phyloP scores from a whole-genome alignment of 768 basidiomycete genomes.

The Psilocybe tampanensis region DNA sequence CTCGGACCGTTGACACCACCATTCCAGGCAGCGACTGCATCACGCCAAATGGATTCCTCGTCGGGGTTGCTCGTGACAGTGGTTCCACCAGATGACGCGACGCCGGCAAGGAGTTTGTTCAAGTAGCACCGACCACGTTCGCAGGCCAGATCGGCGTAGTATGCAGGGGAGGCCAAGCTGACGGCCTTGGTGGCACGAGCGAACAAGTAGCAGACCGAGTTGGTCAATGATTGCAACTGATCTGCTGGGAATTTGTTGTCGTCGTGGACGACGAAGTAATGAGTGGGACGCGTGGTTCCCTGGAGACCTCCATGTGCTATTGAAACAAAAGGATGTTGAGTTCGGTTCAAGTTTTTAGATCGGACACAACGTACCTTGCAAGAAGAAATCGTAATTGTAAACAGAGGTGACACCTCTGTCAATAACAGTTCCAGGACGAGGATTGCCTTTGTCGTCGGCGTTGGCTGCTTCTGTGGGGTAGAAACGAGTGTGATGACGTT shows the following conservation, averaged over 20 bases:
- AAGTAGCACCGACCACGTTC: constrained; percentile 73
- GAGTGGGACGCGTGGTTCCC: constrained; percentile 74
- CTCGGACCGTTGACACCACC: constrained; percentile 45
- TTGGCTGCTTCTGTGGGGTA: constrained; percentile 56
- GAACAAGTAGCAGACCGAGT: constrained; percentile 76
- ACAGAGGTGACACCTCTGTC: constrained; percentile 76
- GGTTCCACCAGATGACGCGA: constrained; percentile 32
- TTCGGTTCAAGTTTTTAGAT: background rate
- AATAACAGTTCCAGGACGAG: constrained; percentile 78
- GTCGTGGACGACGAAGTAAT: constrained; percentile 83
- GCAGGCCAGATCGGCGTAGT: constrained; percentile 75
- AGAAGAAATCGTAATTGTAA: constrained; percentile 67
- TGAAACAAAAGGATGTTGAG: background rate
- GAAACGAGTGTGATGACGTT: constrained; percentile 60
- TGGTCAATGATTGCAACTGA: constrained; percentile 69
- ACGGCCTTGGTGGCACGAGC: constrained; percentile 88
- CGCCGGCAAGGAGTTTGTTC: constrained; percentile 67
- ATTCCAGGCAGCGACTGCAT: constrained; percentile 59
- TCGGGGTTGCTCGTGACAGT: constrained; percentile 33
- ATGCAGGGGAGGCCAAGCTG: constrained; percentile 79
- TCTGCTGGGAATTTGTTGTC: constrained; percentile 73
- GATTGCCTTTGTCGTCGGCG: constrained; percentile 71
- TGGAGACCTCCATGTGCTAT: constrained; percentile 75
- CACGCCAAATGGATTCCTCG: constrained; percentile 53
- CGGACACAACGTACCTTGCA: constrained; percentile 49